phyloP scores from a whole-genome alignment of 306 rosid species.

The Casuarina glauca region DNA sequence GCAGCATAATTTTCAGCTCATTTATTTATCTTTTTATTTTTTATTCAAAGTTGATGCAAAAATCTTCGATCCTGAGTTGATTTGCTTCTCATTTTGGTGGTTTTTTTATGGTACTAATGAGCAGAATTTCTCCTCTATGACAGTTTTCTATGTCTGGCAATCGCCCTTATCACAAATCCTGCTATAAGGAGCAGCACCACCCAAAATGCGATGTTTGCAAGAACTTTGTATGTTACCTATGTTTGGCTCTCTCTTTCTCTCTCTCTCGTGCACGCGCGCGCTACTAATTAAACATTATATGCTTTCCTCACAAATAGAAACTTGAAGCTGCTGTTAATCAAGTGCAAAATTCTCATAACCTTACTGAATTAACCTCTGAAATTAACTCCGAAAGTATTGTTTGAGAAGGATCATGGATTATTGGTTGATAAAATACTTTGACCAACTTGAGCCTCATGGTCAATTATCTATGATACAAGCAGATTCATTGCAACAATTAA shows the following conservation, averaged over 20 bases:
- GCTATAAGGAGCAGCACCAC: conserved; percentile 88
- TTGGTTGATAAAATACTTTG: not conserved
- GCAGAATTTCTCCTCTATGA: conserved; percentile 25
- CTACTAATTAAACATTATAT: not conserved
- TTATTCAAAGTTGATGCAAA: conserved; percentile 18
- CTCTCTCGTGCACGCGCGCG: not conserved
- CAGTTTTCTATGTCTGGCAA: conserved; percentile 85
- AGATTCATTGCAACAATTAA: not conserved
- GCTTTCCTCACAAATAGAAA: not conserved
- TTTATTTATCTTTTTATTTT: not conserved
- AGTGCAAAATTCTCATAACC: not conserved
- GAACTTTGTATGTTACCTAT: conserved; percentile 60
- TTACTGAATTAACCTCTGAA: not conserved
- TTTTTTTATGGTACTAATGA: conserved; percentile 17
- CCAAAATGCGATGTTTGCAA: conserved; percentile 95
- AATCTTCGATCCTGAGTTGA: conserved; percentile 8
- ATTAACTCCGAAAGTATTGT: not conserved
- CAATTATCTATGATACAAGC: not conserved
- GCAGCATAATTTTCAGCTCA: conserved; percentile 8
- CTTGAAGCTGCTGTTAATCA: not conserved
- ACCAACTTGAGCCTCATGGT: not conserved
- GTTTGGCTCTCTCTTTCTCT: not conserved
- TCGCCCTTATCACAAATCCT: conserved; percentile 81
- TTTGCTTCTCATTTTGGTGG: conserved; percentile 7
- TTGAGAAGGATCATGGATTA: not conserved